Evolutionary conservation across 495 filamentous ascomycete species (phyloP), one percentile per base, ranked within the genome.

Genomic region (Xylaria sp.): DNA sequence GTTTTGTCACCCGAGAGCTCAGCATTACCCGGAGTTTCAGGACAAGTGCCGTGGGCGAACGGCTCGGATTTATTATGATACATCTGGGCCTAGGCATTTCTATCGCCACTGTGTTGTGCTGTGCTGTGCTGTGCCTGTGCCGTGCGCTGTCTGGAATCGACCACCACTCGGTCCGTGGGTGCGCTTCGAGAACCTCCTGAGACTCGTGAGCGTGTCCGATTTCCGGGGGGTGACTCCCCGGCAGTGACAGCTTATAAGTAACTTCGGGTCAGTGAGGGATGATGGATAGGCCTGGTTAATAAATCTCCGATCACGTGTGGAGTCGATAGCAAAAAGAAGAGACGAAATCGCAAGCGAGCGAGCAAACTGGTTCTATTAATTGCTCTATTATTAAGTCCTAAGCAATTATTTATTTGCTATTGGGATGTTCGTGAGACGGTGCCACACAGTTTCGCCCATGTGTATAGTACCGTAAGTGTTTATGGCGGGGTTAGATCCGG

Each of bases 21-120:
- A 55, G 35, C 35, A 50, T 66, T 66, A 52, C 48, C 64, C 64
- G 64, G 48, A 43, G 64, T 67, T 67, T 67, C 64, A 67, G 64
- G 46, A 67, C n/a, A 37, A 37, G 8, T 43, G 48, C 35, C 29
- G 31, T 29, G 35, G 48, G 26, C 29, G 46, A 14, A 19, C 31
- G 64, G 59, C 35, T 26, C 5, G 37, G 37, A 15, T 37, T 37
- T 8, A 37, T 37, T 8, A 8, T 37, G 35, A 37, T 8, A 37
- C 35, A 53, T n/a, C 50, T 53, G n/a, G 19, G 14, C 44, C 19
- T 53, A 53, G 3, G 4, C 19, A 17, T 46, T 14, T n/a, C n/a
- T 26, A 21, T 53, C 12, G 12, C 21, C 7, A 59, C 59, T 41
- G 33, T 61, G 37, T 12, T 61, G 9, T 43, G 21, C 37, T 33